Evolutionary conservation across 306 rosid genomes (phyloP).

Genomic region (Malus orientalis): DNA sequence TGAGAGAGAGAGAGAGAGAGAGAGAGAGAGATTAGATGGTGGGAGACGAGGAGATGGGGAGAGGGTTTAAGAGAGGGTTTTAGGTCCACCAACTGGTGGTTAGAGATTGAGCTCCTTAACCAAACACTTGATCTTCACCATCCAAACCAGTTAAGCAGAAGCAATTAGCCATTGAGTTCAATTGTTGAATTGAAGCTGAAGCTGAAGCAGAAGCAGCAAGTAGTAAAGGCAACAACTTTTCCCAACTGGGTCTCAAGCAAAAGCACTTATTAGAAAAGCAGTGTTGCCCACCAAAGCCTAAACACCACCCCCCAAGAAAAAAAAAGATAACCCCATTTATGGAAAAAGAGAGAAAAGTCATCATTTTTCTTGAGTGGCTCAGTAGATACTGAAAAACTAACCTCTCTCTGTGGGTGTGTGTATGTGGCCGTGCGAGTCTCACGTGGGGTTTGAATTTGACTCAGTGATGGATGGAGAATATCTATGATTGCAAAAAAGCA

Average conservation of each 20-base stretch:
- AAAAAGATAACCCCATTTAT: conserved; percentile 12
- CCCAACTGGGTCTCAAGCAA: conserved; percentile 14
- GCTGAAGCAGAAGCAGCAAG: neutral
- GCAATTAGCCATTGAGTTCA: neutral
- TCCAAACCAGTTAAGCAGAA: neutral
- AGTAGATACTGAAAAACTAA: neutral
- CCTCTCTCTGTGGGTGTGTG: neutral
- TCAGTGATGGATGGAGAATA: conserved; percentile 37
- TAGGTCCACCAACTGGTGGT: conserved; percentile 71
- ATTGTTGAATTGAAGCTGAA: conserved; percentile 6
- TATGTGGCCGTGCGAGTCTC: conserved; percentile 31
- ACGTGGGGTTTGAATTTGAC: conserved; percentile 45
- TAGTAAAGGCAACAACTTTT: conserved; percentile 3
- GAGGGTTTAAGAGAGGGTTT: conserved; percentile 40
- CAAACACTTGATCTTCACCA: conserved; percentile 34
- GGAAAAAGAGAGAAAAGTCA: conserved; percentile 12
- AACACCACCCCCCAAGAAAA: neutral
- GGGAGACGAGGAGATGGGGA: conserved; percentile 15
- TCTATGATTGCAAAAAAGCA: conserved; percentile 24
- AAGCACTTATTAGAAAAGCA: neutral
- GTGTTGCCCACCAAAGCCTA: conserved; percentile 3
- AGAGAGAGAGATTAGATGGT: conserved; percentile 2
- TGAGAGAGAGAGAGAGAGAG: neutral
- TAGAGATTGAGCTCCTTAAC: conserved; percentile 56
- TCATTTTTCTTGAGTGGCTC: conserved; percentile 19